These are phyloP conservation scores for Leptosphaerulina australis DNA, from an alignment of 2,329 filamentous ascomycete genomes.

Conservation along the genomic window DNA sequence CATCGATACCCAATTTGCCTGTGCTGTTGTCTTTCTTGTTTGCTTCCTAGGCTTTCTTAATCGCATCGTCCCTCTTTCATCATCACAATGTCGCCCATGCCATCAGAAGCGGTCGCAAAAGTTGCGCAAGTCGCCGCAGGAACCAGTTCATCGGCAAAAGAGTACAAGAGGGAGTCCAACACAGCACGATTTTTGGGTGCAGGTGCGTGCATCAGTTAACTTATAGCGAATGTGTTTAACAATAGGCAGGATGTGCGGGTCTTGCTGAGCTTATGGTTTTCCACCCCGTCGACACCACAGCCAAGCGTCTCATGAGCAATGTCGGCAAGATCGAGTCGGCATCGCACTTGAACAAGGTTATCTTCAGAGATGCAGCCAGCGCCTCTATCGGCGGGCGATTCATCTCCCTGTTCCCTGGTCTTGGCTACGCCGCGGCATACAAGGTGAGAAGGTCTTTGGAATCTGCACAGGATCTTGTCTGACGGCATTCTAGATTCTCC, in stretches of 20 bases:
- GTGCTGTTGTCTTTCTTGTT: conserved; percentile 14
- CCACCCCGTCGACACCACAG: conserved; percentile 84
- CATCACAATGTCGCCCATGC: conserved; percentile 19
- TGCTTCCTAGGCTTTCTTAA: conserved; percentile 4
- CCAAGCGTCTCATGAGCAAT: conserved; percentile 99
- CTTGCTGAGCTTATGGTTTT: conserved; percentile 93
- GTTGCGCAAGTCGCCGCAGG: conserved; percentile 28
- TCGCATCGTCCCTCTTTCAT: conserved; percentile 10
- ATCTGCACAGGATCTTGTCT: conserved; percentile 3
- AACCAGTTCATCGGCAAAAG: conserved; percentile 57
- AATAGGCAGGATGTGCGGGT: conserved; percentile 77
- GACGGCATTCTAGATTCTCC: conserved; percentile 67
- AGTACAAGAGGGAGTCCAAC: conserved; percentile 85
- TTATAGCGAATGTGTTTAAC: conserved; percentile 17
- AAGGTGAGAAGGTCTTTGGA: conserved; percentile 64
- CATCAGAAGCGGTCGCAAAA: conserved; percentile 16
- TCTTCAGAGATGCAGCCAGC: conserved; percentile 87
- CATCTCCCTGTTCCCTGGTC: conserved; percentile 92
- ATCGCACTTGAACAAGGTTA: conserved; percentile 80
- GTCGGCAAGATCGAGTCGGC: conserved; percentile 71
- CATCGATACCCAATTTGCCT: conserved; percentile 13
- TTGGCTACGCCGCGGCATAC: conserved; percentile 97
- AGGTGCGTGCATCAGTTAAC: conserved; percentile 61
- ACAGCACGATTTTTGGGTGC: conserved; percentile 87
- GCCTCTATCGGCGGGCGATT: conserved; percentile 78